Conservation (phyloP, 805 yeast species). For the Kodamaea hsintzibuensis region DNA sequence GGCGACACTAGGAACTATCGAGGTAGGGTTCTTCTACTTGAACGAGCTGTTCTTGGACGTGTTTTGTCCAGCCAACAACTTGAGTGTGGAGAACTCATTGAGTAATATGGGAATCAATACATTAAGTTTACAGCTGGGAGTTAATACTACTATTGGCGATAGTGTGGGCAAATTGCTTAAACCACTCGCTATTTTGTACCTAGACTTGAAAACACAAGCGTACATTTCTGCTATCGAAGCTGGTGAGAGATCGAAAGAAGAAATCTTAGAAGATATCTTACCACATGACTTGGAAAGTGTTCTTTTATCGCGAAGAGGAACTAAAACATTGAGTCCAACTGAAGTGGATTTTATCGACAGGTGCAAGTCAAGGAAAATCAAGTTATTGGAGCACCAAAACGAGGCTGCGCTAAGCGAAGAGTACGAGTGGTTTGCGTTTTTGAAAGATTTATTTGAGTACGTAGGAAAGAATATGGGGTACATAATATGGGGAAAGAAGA, state of each 20-base stretch:
- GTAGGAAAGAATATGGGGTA: constrained; percentile 72
- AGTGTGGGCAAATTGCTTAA: constrained; percentile 64
- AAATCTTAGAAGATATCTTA: constrained; percentile 72
- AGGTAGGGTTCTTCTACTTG: constrained; percentile 83
- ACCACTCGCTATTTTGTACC: constrained; percentile 73
- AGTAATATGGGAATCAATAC: constrained; percentile 34
- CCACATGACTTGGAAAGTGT: constrained; percentile 62
- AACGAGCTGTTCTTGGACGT: constrained; percentile 84
- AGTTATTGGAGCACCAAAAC: constrained; percentile 48
- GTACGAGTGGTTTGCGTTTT: constrained; percentile 84
- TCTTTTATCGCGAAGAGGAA: constrained; percentile 38
- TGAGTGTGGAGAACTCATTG: constrained; percentile 49
- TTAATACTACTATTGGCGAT: constrained; percentile 37
- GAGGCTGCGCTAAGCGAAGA: constrained; percentile 60
- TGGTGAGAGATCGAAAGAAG: constrained; percentile 58
- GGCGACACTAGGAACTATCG: constrained; percentile 82
- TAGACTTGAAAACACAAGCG: constrained; percentile 94
- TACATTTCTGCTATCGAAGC: constrained; percentile 83
- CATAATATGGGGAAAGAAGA: constrained; percentile 67
- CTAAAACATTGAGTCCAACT: constrained; percentile 58
- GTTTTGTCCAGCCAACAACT: constrained; percentile 73
- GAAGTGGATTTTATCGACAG: constrained; percentile 78
- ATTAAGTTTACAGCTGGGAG: constrained; percentile 35
- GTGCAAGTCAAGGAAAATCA: constrained; percentile 69
- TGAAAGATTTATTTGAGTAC: constrained; percentile 77